These are phyloP conservation scores for Neurospora hispaniola DNA, from an alignment of 495 filamentous ascomycete genomes.

Conservation along the genomic window DNA sequence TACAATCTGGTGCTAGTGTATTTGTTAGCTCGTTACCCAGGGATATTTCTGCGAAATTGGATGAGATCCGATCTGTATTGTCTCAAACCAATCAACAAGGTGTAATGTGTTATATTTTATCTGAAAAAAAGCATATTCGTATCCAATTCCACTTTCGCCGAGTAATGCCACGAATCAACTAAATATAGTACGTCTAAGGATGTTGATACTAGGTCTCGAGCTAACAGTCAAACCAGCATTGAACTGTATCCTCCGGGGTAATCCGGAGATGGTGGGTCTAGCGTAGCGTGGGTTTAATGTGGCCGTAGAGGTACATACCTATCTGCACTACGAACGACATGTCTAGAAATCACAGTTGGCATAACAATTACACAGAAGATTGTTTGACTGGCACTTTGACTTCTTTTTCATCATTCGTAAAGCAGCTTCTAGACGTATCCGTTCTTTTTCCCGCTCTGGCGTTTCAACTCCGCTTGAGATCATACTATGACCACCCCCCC, in stretches of 20 bases:
- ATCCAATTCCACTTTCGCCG: no score
- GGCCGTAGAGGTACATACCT: background rate
- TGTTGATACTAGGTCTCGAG: no score
- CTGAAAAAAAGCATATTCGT: no score
- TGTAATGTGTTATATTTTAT: no score
- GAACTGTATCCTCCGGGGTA: background rate
- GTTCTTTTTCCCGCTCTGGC: background rate
- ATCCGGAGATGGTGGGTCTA: background rate
- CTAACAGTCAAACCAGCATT: no score
- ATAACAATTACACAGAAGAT: background rate
- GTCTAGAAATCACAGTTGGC: background rate
- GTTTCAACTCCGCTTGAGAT: background rate
- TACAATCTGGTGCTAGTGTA: no score
- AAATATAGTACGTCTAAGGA: no score
- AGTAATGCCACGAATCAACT: no score
- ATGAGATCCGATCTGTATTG: no score
- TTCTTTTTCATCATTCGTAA: background rate
- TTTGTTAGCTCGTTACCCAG: no score
- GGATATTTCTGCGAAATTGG: no score
- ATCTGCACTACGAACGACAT: background rate
- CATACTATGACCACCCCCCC: background rate
- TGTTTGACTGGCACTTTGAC: background rate
- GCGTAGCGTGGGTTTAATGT: background rate
- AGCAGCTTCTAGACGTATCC: background rate
- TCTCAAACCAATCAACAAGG: no score